Conservation (phyloP, 108 stramenopile genomes). For the Cyclotella kingstonii region DNA sequence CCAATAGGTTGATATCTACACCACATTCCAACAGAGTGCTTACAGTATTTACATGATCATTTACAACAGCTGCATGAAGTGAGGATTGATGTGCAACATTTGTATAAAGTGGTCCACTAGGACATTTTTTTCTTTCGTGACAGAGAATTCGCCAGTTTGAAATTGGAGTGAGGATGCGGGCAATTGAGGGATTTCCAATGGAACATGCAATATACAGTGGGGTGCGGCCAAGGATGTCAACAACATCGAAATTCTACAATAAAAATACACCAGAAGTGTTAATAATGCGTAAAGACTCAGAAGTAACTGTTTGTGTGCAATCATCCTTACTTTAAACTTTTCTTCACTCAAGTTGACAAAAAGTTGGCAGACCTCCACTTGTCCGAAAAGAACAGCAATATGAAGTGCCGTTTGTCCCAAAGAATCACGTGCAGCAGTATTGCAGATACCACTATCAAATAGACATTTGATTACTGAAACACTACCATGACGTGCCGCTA, state of each 20-base stretch:
- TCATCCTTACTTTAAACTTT: conserved; percentile 9
- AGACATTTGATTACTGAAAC: conserved; percentile 19
- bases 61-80: conserved; percentile 41
- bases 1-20: conserved; percentile 26
- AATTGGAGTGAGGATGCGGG: conserved; percentile 10
- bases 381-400: conserved; percentile 11
- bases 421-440: conserved; percentile 29
- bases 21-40: conserved; percentile 27
- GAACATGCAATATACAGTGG: conserved; percentile 43
- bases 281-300: not conserved
- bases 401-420: conserved; percentile 35
- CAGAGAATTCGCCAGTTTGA: conserved; percentile 32
- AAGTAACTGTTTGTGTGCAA: not conserved
- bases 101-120: conserved; percentile 11
- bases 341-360: conserved; percentile 16
- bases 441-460: conserved; percentile 19
- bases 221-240: conserved; percentile 29
- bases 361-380: conserved; percentile 18
- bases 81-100: conserved; percentile 32
- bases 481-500: conserved; percentile 30
- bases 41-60: conserved; percentile 32
- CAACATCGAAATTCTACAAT: conserved; percentile 28
- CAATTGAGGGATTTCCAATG: conserved; percentile 16
- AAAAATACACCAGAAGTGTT: not conserved
- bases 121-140: conserved; percentile 26